phyloP scores from a whole-genome alignment of 2,329 filamentous ascomycete species.

The Venturia asperata region DNA sequence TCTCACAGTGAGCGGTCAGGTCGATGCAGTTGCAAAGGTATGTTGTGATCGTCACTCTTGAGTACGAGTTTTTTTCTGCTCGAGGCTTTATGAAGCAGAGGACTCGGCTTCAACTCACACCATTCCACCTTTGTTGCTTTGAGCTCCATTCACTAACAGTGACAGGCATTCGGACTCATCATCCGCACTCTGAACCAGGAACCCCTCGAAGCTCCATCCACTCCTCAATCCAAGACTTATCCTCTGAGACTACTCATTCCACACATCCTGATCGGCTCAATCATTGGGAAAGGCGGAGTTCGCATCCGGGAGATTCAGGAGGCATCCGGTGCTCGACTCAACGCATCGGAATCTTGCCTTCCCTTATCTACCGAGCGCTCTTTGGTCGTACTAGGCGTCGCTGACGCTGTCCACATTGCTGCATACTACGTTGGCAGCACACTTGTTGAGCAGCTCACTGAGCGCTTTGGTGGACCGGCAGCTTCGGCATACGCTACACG shows the following conservation, averaged over 20 bases:
- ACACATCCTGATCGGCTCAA: conserved; percentile 94
- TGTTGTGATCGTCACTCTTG: conserved; percentile 25
- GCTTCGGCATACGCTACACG: conserved; percentile 97
- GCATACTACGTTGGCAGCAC: conserved; percentile 98
- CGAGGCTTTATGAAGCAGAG: neutral
- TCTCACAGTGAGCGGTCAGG: conserved; percentile 89
- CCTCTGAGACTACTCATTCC: conserved; percentile 91
- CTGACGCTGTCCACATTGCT: conserved; percentile 96
- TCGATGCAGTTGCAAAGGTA: conserved; percentile 95
- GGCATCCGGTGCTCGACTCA: conserved; percentile 89
- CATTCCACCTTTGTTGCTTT: neutral
- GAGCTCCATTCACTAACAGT: conserved; percentile 12
- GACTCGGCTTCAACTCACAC: neutral
- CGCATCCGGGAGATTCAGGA: conserved; percentile 98
- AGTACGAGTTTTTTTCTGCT: neutral
- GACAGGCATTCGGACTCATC: conserved; percentile 88
- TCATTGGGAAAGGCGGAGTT: conserved; percentile 94
- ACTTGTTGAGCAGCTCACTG: conserved; percentile 93
- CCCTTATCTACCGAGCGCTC: conserved; percentile 94
- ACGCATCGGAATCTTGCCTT: conserved; percentile 90
- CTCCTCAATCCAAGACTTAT: conserved; percentile 92
- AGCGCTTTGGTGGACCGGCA: conserved; percentile 89
- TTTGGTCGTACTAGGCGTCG: conserved; percentile 95
- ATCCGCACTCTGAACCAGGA: conserved; percentile 98
- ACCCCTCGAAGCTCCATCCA: conserved; percentile 78